Conservation (phyloP, 768 basidiomycete genomes). For the Russula abietina region DNA sequence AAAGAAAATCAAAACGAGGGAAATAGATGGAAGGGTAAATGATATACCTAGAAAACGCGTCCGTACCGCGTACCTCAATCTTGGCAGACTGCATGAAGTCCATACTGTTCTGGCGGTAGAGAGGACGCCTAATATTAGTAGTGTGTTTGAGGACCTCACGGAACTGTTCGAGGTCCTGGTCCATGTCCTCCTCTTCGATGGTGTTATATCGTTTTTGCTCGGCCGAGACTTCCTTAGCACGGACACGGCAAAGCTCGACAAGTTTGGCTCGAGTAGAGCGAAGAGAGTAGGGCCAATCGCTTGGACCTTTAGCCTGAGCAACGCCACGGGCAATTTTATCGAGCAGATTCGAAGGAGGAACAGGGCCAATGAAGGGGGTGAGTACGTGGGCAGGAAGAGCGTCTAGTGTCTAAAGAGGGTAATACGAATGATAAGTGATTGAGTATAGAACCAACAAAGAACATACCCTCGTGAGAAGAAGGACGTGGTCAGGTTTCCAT, state of each 20-base stretch:
- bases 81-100: conserved; percentile 63
- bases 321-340: conserved; percentile 83
- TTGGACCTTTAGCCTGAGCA: conserved; percentile 63
- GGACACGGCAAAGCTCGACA: conserved; percentile 65
- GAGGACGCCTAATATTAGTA: conserved; percentile 48
- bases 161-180: conserved; percentile 24
- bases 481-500: conserved; percentile 70
- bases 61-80: conserved; percentile 43
- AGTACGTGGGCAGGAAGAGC: conserved; percentile 77
- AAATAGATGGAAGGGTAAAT: no score
- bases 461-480: conserved; percentile 60
- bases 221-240: conserved; percentile 45
- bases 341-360: conserved; percentile 80
- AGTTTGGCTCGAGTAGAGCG: conserved; percentile 80
- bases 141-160: conserved; percentile 42
- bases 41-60: conserved; percentile 58
- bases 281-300: conserved; percentile 78
- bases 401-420: conserved; percentile 59
- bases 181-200: conserved; percentile 44
- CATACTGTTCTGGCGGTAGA: conserved; percentile 83
- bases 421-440: conserved; percentile 20
- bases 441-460: conserved; percentile 1
- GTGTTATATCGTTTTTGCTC: conserved; percentile 36
- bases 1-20: not conserved
- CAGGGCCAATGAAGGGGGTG: conserved; percentile 78